These are phyloP conservation scores for Yamadazyma triangularis DNA, from an alignment of 1,139 yeast species.

Conservation along the genomic window DNA sequence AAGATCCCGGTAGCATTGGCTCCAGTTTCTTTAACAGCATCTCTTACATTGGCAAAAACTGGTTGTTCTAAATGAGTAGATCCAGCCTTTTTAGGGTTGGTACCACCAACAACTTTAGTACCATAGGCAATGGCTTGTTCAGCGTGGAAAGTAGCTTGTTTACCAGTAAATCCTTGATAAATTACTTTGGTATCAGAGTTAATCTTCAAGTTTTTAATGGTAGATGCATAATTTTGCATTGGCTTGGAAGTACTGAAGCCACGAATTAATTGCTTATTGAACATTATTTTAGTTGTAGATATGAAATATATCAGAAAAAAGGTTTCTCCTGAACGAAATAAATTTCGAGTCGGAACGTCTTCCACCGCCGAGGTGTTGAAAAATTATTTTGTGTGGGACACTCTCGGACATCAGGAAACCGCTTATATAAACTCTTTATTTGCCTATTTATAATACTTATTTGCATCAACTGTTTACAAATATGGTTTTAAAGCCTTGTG, in stretches of 20 bases:
- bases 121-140: conserved; percentile 91
- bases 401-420: too few species aligned
- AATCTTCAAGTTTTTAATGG: conserved; percentile 84
- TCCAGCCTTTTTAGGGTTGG: conserved; percentile 98
- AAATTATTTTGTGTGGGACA: not conserved
- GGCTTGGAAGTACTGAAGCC: conserved; percentile 36
- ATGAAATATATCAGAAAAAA: not conserved
- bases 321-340: not conserved
- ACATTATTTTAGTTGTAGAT: conserved; percentile 4
- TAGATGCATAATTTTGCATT: conserved; percentile 47
- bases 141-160: conserved; percentile 97
- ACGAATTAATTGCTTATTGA: conserved; percentile 38
- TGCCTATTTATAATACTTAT: too few species aligned
- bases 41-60: conserved; percentile 81
- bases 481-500: too few species aligned
- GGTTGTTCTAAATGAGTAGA: conserved; percentile 82
- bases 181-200: conserved; percentile 89
- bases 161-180: conserved; percentile 97
- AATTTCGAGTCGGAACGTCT: conserved; percentile 9
- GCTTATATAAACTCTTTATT: too few species aligned
- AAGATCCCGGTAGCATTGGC: conserved; percentile 95
- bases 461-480: too few species aligned
- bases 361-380: conserved; percentile 12
- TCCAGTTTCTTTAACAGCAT: conserved; percentile 85
- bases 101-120: conserved; percentile 95